These are phyloP conservation scores for Tricholoma bakamatsutake DNA, from an alignment of 768 basidiomycete species.

Conservation along the genomic window DNA sequence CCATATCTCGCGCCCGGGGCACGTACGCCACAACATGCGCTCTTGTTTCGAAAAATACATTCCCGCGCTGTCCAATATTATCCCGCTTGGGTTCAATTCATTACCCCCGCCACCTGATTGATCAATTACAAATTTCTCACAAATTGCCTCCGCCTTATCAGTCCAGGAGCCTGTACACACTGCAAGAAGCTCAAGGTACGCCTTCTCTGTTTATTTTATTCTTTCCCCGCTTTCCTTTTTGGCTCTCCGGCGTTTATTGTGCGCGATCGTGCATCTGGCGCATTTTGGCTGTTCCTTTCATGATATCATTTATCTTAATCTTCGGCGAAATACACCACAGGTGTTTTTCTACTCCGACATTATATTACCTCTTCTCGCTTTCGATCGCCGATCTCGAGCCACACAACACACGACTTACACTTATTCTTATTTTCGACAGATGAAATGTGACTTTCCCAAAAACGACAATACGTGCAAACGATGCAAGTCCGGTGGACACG, in stretches of 20 bases:
- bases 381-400: background rate
- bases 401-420: background rate
- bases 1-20: background rate
- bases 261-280: too few relatives aligned
- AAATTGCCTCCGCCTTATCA: slow-evolving; percentile 22
- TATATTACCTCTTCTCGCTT: background rate
- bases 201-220: slow-evolving; percentile 12
- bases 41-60: background rate
- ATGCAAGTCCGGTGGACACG: slow-evolving; percentile 65
- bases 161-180: slow-evolving; percentile 78
- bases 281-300: too few relatives aligned
- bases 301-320: too few relatives aligned
- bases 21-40: slow-evolving; percentile 5
- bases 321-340: background rate
- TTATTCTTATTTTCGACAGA: slow-evolving; percentile 36
- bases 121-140: background rate
- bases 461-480: slow-evolving; percentile 73
- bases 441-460: slow-evolving; percentile 81
- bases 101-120: slow-evolving; percentile 1
- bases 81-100: slow-evolving; percentile 9
- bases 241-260: background rate
- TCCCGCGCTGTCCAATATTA: background rate
- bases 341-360: background rate
- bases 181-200: slow-evolving; percentile 86
- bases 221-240: background rate